Percentiles rank a stretch among this genome's conserved stretches.
phyloP scores from a whole-genome alignment of 495 filamentous ascomycete genomes.

The Penicillium steckii region DNA sequence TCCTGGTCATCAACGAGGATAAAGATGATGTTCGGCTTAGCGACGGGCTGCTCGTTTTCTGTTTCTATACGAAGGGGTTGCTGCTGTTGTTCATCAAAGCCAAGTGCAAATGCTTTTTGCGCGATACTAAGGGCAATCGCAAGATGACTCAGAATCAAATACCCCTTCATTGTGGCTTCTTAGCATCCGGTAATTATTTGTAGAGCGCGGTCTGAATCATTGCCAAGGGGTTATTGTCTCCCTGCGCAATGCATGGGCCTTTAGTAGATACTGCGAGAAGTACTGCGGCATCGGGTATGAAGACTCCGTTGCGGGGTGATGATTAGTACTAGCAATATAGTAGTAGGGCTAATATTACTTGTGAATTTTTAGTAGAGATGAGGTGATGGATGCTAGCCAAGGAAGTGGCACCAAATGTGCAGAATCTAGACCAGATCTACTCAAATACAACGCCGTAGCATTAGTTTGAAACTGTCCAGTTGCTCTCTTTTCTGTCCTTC shows the following conservation, averaged over 20 bases:
- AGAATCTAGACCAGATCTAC: neutral
- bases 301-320: too few relatives aligned
- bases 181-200: too few relatives aligned
- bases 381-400: neutral
- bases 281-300: neutral
- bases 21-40: slow-evolving; percentile 64
- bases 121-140: neutral
- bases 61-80: neutral
- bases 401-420: neutral
- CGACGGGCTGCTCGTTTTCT: too few relatives aligned
- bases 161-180: neutral
- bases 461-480: too few relatives aligned
- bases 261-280: too few relatives aligned
- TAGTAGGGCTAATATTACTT: neutral
- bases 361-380: neutral
- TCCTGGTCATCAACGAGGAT: slow-evolving; percentile 69
- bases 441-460: neutral
- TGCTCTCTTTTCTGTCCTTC: too few relatives aligned
- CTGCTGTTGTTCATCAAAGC: neutral
- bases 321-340: too few relatives aligned
- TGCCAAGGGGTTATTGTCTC: too few relatives aligned
- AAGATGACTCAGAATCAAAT: neutral
- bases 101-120: neutral
- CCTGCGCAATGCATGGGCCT: too few relatives aligned
- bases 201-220: too few relatives aligned